Evolutionary conservation across 2,329 filamentous ascomycete genomes (phyloP), one percentile per base, ranked within the genome.

Genomic region (Aspergillus sp.): DNA sequence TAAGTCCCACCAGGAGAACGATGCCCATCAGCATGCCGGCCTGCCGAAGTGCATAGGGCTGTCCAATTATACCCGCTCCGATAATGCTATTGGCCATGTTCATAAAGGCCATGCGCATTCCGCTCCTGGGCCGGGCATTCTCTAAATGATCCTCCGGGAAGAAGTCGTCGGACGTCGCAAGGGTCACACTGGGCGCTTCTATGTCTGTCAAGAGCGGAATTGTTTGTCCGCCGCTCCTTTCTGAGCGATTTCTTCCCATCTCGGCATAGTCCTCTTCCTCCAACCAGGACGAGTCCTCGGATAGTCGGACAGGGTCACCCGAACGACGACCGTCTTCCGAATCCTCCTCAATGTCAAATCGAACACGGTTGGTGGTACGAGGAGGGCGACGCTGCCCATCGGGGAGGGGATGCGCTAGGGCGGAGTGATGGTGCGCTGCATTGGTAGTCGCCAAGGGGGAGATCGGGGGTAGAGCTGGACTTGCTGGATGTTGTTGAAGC

Each of bases 71-170:
- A 2, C 84, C 84, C 26, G 84, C 84, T 26, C 84, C 84, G 56
- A 99, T 96, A 70, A 99, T 99, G 64, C 89, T 95, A 76, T 99
- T 99, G 57, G 94, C 93, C 94, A 99, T 99, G 75, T 99, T 99
- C 91, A 97, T 96, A 62, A 99, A 97, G 3, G 94, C 93, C 68
- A 88, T 90, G 56, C 82, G 80, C 74, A 97, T 81, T 4, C 88
- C 88, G 52, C 90, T 95, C 74, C 93, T 93, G 44, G 93, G 91
- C 51, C 92, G 81, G 17, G 82, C 79, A 57, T 72, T 78, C 60
- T 85, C 82, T 51, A 86, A 67, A 53, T 83, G 73, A 47, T 85
- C 81, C 60, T 84, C 81, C 0, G 81, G 77, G 50, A 79, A 75
- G 61, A 82, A 79, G 53, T 81, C 73, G 2, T 83, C 79, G 22